Conservation (phyloP, 495 filamentous ascomycete species). For the Penicillium psychrofluorescens region DNA sequence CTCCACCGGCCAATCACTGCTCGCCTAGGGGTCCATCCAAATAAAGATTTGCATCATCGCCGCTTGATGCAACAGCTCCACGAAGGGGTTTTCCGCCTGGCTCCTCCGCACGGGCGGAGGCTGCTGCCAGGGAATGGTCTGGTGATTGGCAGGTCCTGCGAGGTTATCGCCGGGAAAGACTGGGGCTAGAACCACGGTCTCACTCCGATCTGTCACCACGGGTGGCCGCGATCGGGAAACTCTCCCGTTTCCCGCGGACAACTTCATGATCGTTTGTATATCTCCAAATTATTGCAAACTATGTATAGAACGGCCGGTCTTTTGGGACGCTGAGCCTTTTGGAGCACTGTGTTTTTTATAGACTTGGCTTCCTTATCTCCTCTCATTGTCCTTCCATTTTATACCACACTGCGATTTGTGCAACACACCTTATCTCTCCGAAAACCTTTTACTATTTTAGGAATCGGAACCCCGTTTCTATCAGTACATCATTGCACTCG, state of each 20-base stretch:
- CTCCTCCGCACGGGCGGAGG: conserved; percentile 1
- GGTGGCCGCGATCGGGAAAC: conserved; percentile 27
- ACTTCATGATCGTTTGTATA: conserved; percentile 26
- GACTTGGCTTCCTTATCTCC: not conserved
- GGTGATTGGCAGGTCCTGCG: conserved; percentile 13
- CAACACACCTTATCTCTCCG: conserved; percentile 3
- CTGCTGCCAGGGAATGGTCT: too few relatives aligned
- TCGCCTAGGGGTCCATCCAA: conserved; percentile 2
- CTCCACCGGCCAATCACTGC: conserved; percentile 15
- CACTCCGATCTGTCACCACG: not conserved
- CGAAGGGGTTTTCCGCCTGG: conserved; percentile 10
- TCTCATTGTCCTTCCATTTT: conserved; percentile 4
- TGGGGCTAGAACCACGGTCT: conserved; percentile 16
- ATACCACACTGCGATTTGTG: conserved; percentile 5
- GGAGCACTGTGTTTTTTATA: not conserved
- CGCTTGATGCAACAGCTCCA: conserved; percentile 9
- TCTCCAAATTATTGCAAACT: conserved; percentile 18
- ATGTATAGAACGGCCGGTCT: conserved; percentile 6
- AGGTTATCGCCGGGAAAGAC: conserved; percentile 32
- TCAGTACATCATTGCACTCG: too few relatives aligned
- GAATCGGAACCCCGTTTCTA: conserved; percentile 3
- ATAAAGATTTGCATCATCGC: conserved; percentile 19
- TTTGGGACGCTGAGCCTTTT: conserved; percentile 1
- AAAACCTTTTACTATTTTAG: conserved; percentile 9
- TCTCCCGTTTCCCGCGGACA: conserved; percentile 30